A percentile compares a stretch with the other conserved stretches of the same genome.
Conservation (phyloP, 805 yeast genomes). For the Saccharomyces paradoxus region DNA sequence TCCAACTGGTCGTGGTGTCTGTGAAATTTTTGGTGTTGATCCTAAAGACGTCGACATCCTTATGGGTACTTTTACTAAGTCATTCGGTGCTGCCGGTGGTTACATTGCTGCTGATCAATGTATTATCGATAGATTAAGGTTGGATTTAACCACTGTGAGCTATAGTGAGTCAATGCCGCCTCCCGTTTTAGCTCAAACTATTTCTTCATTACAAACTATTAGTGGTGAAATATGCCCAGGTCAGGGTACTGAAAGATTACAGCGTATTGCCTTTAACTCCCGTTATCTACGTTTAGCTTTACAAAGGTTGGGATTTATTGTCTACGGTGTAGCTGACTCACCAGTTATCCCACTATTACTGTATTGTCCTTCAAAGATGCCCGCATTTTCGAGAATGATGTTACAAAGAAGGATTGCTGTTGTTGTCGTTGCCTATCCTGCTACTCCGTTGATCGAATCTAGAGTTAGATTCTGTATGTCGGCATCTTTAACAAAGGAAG, state of each 20-base stretch:
- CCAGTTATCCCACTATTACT: constrained; percentile 88
- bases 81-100: constrained; percentile 99
- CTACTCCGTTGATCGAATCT: constrained; percentile 83
- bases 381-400: constrained; percentile 79
- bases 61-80: constrained; percentile 97
- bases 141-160: constrained; percentile 60
- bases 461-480: constrained; percentile 91
- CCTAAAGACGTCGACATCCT: constrained; percentile 73
- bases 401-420: constrained; percentile 78
- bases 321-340: constrained; percentile 90
- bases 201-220: constrained; percentile 69
- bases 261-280: constrained; percentile 92
- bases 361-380: constrained; percentile 91
- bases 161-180: constrained; percentile 88
- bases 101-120: constrained; percentile 72
- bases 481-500: constrained; percentile 86
- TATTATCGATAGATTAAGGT: constrained; percentile 65
- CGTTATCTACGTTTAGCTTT: constrained; percentile 86
- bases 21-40: constrained; percentile 81
- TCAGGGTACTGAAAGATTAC: constrained; percentile 84
- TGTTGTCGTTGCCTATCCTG: constrained; percentile 96
- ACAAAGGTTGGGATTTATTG: constrained; percentile 87
- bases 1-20: constrained; percentile 85
- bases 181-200: constrained; percentile 82
- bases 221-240: constrained; percentile 81